Base-by-base conservation (phyloP, 2,329 filamentous ascomycete species). In the Helotiales sp. region DNA sequence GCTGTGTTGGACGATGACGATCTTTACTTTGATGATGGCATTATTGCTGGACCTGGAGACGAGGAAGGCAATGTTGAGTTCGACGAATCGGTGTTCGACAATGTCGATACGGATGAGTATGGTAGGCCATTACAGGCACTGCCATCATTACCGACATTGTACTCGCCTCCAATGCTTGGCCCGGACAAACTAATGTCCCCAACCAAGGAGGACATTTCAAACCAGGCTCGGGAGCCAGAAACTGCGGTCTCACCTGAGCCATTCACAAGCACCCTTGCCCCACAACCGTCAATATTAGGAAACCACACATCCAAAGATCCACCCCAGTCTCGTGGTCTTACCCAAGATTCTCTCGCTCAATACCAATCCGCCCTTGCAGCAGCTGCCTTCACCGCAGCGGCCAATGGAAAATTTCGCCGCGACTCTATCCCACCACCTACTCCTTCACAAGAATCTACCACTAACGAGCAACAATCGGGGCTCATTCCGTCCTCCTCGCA, bases 291-390 rank as follows among this genome's bases (percentile, higher is more conserved):
- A 5, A 50, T 69, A 42, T 55, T 55, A 30, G 55, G 31, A 12
- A 56, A 34, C 57, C 40, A 49, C 33, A 34, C 30, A 15, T 40
- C 54, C 15, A 48, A 54, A 13, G 49, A 24, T 6, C 52, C 34
- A 48, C 49, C 54, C 24, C 55, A 34, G 5, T 48, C 71, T 24
- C 66, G 67, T 29, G 71, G 76, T 34, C 68, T 81, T 34, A 81
- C 80, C 24, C 78, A 83, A 66, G 77, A 80, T 33, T 85, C 81
- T 56, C 75, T 89, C 19, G 85, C 85, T 40, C 88, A 85, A 1
- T 93, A 97, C 67, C 92, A 96, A 69, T 88, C 88, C 52, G 91
- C 92, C 1, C 79, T 98, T 4, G 91, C 91, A 1, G 87, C 89
- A 47, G 93, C 92, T 6, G 89, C 91, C 9, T 87, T 88, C 60